Base-by-base conservation (phyloP, 192 early-diverging fungal genomes). In the Backusella westeae region DNA sequence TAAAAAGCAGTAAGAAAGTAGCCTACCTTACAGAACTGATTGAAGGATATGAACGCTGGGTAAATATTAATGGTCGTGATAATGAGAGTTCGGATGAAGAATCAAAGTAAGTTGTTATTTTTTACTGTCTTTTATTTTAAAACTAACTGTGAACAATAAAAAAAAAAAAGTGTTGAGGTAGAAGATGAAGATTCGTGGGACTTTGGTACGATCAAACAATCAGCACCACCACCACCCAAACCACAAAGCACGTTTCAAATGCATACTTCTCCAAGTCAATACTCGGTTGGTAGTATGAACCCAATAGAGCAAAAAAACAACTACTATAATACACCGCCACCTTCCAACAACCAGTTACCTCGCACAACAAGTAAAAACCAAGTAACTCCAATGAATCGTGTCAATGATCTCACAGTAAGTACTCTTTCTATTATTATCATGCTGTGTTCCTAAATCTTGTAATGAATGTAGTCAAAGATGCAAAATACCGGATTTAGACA, bases 11-110 rank as follows among this genome's bases (percentile, higher is more conserved):
- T 4, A 95, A 95, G 80, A 96, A 96, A 67, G 90, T 91, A 0
- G 91, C 93, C 3, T 93, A 93, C 78, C 79, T 98, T 68, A 94
- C 92, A 21, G 95, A 97, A 46, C 80, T 98, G 34, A 92, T 95
- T 59, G 92, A 95, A 78, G 79, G 90, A 49, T 92, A 97, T 85
- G 91, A 96, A 74, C 86, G 85, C 66, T 97, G 93, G 93, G 74
- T 93, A 71, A 80, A 85, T 67, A 82, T 86, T 3, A 85, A 88
- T 3, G 88, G 85, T 39, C 77, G 81, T 4, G 83, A 85, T 39
- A 81, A 80, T 63, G 87, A 88, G 15, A 86, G 85, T 4, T 85
- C 84, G 6, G 87, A 85, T 56, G 85, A 87, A 8, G 86, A 82
- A 29, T 41, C 68, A 73, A 76, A 67, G 86, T 85, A 85, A 26